Percentiles rank a stretch among this genome's conserved stretches.
Conservation (phyloP, 1,284 basidiomycete species). For the Cutaneotrichosporon spelunceum region DNA sequence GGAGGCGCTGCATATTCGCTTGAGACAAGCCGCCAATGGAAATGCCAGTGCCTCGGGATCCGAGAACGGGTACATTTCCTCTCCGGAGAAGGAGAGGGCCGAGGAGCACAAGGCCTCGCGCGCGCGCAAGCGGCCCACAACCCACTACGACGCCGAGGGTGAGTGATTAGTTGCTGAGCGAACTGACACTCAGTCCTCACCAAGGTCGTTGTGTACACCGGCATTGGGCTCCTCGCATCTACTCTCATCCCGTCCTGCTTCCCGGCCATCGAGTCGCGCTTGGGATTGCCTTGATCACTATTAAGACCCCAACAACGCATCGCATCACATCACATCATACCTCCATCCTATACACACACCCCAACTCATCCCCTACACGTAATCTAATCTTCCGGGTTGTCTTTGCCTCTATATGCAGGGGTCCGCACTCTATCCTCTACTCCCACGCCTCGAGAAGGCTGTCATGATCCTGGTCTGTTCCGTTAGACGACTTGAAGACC, state of each 20-base stretch:
- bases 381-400: not conserved
- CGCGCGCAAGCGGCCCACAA: not conserved
- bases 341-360: not conserved
- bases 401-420: not conserved
- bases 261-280: not conserved
- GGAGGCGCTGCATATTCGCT: constrained; percentile 13
- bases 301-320: not conserved
- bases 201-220: constrained; percentile 85
- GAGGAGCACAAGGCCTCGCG: not conserved
- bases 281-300: not conserved
- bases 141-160: constrained; percentile 71
- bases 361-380: not conserved
- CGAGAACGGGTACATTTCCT: not conserved
- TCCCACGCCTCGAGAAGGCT: not conserved
- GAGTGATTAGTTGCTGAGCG: constrained; percentile 31
- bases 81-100: constrained; percentile 3
- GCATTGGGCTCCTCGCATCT: constrained; percentile 69
- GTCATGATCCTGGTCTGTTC: not conserved
- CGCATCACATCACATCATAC: not conserved
- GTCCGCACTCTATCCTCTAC: not conserved
- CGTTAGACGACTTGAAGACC: not conserved
- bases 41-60: not conserved
- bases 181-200: constrained; percentile 64
- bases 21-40: not conserved
- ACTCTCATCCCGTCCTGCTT: constrained; percentile 48